These are phyloP conservation scores for Xylaria grammica DNA, from an alignment of 495 filamentous ascomycete species.

Conservation along the genomic window DNA sequence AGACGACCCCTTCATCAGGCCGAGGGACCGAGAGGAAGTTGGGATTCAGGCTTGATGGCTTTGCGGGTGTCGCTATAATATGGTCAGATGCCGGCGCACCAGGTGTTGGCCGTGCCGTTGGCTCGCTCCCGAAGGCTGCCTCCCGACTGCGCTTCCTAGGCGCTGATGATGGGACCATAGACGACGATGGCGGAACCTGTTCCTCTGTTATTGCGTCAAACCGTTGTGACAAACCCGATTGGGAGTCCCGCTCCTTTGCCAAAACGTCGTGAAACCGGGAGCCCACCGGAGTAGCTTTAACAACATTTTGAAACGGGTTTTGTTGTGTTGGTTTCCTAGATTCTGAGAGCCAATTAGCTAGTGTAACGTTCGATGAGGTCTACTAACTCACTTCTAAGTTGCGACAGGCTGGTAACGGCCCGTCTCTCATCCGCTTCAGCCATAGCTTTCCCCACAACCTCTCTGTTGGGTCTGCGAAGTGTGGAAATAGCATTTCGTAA, in stretches of 20 bases:
- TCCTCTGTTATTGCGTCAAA: slow-evolving; percentile 30
- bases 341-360: slow-evolving; percentile 51
- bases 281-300: slow-evolving; percentile 77
- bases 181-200: slow-evolving; percentile 26
- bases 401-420: slow-evolving; percentile 40
- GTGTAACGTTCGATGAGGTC: background rate
- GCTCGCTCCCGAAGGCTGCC: slow-evolving; percentile 25
- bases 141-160: slow-evolving; percentile 40
- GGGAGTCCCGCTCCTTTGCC: slow-evolving; percentile 23
- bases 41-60: slow-evolving; percentile 12
- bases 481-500: slow-evolving; percentile 81
- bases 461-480: slow-evolving; percentile 85
- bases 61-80: slow-evolving; percentile 41
- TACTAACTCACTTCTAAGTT: slow-evolving; percentile 46
- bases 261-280: slow-evolving; percentile 56
- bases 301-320: slow-evolving; percentile 58
- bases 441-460: slow-evolving; percentile 73
- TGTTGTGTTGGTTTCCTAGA: slow-evolving; percentile 70
- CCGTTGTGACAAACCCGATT: slow-evolving; percentile 13
- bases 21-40: slow-evolving; percentile 28
- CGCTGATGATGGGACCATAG: slow-evolving; percentile 42
- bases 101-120: slow-evolving; percentile 21
- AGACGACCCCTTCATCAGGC: slow-evolving; percentile 28
- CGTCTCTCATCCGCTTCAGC: slow-evolving; percentile 73
- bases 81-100: slow-evolving; percentile 11